Base-by-base conservation (phyloP, 2,329 filamentous ascomycete genomes). In the Fusarium bactridioides region DNA sequence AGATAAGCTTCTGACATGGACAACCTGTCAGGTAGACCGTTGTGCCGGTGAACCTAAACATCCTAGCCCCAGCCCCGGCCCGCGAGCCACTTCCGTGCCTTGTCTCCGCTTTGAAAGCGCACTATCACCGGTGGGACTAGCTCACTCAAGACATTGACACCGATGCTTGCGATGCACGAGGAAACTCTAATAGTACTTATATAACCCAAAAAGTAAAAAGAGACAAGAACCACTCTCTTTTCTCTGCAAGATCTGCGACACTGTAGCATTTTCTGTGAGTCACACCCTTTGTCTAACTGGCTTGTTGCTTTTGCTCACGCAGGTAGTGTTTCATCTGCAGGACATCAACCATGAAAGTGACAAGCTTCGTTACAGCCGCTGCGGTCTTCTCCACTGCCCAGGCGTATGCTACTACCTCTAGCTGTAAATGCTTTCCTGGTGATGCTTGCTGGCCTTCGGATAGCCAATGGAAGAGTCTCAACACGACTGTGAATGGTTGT, bases 361-460 rank as follows among this genome's bases (percentile, higher is more conserved):
- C 54, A 58, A 47, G 51, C 29, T 25, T 62, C 27, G 13, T 62
- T 23, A 23, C 33, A 37, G 59, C 59, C 10, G 31, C 51, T n/a
- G 51, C 35, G 18, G 51, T 45, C 4, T 60, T 60, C 47, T 53
- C 45, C 47, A 60, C 57, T 18, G 57, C 35, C 18, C 27, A 27
- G 3, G 57, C 45, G 27, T 40, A 33, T 38, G 27, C 45, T 13
- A 54, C 35, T 4, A 41, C 27, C 0, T 33, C 70, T 35, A 41
- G 50, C 57, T 19, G 70, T 48, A 75, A 70, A 23, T 87, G 83
- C 77, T 83, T 86, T 38, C 87, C 88, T 4, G 83, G 83, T 21
- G 86, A 89, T 56, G 37, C 74, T 1, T 86, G 84, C 74, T 90
- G 88, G 88, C 88, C 88, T 1, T 80, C 80, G 0, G 31, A 65